phyloP scores from a whole-genome alignment of 176 grass and related monocot species.

The Oryza officinalis region DNA sequence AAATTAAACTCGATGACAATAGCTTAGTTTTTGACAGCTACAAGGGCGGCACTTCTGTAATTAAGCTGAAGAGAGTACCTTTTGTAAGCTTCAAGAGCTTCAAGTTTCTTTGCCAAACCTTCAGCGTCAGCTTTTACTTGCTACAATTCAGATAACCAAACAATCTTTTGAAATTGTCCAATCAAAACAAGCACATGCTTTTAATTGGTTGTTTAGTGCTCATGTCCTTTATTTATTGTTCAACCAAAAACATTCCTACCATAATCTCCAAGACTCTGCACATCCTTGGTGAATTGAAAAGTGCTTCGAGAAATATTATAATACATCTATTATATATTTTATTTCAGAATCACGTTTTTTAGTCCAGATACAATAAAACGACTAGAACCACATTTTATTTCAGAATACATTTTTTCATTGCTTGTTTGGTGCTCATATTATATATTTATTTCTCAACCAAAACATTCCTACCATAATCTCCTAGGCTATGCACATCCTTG shows the following conservation, averaged over 20 bases:
- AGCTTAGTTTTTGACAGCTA: neutral
- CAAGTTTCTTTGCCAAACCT: constrained; percentile 56
- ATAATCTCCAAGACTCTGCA: neutral
- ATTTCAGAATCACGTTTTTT: neutral
- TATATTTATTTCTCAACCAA: neutral
- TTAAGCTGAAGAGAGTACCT: constrained; percentile 23
- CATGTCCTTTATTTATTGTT: no score
- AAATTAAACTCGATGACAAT: neutral
- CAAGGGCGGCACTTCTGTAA: neutral
- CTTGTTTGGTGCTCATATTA: neutral
- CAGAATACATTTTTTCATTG: neutral
- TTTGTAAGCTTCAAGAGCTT: constrained; percentile 63
- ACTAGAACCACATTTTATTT: no score
- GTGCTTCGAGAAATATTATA: neutral
- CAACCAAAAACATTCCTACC: no score
- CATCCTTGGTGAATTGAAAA: constrained; percentile 4
- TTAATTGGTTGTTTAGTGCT: neutral
- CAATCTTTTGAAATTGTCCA: neutral
- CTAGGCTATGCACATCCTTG: neutral
- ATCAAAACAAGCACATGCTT: neutral
- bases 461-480: neutral
- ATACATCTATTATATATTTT: neutral
- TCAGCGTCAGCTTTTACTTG: constrained; percentile 61
- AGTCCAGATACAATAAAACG: neutral
- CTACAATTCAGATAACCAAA: constrained; percentile 34